Evolutionary conservation across 495 filamentous ascomycete species (phyloP).

Genomic region (Penicillium bialowiezense): DNA sequence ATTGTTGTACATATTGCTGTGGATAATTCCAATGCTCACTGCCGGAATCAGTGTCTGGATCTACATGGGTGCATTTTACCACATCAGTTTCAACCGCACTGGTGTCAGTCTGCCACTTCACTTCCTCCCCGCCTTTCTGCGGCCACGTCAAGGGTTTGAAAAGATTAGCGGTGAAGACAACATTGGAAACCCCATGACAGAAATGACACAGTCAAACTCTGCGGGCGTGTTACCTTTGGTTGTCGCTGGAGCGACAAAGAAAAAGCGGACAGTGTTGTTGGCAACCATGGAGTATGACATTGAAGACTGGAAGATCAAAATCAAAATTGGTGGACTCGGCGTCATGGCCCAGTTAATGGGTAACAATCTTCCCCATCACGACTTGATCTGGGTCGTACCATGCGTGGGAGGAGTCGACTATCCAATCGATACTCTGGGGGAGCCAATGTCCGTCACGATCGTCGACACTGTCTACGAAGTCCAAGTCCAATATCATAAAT

Average conservation of each 20-base stretch:
- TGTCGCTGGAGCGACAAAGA: conserved; percentile 28
- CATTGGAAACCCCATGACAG: conserved; percentile 30
- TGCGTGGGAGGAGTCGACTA: conserved; percentile 68
- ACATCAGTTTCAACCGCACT: conserved; percentile 67
- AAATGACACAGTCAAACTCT: conserved; percentile 32
- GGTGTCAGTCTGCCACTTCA: conserved; percentile 49
- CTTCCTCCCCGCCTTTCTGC: conserved; percentile 13
- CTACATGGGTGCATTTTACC: conserved; percentile 70
- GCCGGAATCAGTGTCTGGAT: conserved; percentile 51
- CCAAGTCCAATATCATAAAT: conserved; percentile 61
- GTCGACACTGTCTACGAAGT: conserved; percentile 62
- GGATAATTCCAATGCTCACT: conserved; percentile 50
- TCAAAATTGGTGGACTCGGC: conserved; percentile 71
- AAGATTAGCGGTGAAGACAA: conserved; percentile 4
- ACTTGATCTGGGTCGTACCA: conserved; percentile 72
- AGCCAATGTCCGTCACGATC: conserved; percentile 62
- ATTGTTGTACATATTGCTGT: conserved; percentile 53
- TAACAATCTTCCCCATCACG: conserved; percentile 62
- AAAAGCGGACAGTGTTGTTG: conserved; percentile 58
- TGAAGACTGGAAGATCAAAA: conserved; percentile 68
- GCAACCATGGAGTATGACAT: conserved; percentile 75
- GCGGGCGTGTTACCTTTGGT: conserved; percentile 41
- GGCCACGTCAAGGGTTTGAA: too few species aligned
- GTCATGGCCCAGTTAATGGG: conserved; percentile 72
- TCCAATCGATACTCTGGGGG: conserved; percentile 55